phyloP scores from a whole-genome alignment of 306 rosid species.

The Acacia acuminata region DNA sequence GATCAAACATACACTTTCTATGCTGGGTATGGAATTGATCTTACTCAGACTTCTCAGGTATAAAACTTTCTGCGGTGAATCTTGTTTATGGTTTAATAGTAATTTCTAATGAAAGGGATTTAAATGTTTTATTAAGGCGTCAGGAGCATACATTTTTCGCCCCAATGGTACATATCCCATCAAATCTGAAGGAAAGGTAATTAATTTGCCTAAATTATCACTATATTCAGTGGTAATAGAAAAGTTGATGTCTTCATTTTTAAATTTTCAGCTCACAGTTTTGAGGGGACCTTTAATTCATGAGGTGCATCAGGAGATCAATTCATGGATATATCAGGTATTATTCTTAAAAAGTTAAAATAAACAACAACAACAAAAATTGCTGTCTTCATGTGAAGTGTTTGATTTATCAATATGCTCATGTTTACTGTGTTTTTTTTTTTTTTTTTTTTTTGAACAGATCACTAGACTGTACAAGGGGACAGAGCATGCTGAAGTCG shows the following conservation, averaged over 20 bases:
- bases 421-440: conserved; percentile 8
- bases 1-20: conserved; percentile 47
- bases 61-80: conserved; percentile 11
- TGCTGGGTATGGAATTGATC: conserved; percentile 42
- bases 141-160: conserved; percentile 64
- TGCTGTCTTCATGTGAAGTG: neutral
- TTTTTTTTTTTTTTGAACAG: conserved; percentile 59
- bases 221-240: conserved; percentile 3
- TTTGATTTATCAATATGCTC: neutral
- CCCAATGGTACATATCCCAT: conserved; percentile 50
- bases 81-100: conserved; percentile 8
- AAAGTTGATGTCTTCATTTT: conserved; percentile 23
- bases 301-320: conserved; percentile 57
- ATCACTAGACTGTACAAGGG: conserved; percentile 78
- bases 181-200: conserved; percentile 36
- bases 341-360: neutral
- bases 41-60: conserved; percentile 44
- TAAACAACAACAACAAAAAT: neutral
- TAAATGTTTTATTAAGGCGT: conserved; percentile 37
- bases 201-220: conserved; percentile 5
- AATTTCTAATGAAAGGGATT: conserved; percentile 20
- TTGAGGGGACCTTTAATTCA: conserved; percentile 53
- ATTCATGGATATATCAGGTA: conserved; percentile 67
- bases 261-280: conserved; percentile 39
- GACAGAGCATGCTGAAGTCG: conserved; percentile 93